A percentile compares a stretch with the other conserved stretches of the same genome.
These are phyloP conservation scores for Ormosia emarginata DNA, from an alignment of 306 rosid genomes.

Conservation along the genomic window DNA sequence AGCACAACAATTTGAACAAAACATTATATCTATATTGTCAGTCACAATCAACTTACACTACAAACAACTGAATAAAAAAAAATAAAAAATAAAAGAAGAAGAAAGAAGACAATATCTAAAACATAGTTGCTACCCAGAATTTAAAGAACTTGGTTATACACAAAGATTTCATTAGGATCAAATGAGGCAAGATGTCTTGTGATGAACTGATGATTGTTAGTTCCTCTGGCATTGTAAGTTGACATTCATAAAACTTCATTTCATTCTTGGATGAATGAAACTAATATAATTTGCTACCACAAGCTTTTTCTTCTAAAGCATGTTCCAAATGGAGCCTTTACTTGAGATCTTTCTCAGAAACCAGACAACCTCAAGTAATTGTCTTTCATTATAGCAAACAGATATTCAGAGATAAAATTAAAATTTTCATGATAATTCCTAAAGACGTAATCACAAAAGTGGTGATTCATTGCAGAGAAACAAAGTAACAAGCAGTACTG, in stretches of 20 bases:
- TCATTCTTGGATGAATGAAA: neutral
- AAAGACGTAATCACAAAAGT: neutral
- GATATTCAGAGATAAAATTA: neutral
- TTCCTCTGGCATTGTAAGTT: slow-evolving; percentile 2
- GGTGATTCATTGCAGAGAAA: neutral
- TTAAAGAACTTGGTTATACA: neutral
- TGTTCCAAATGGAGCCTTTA: slow-evolving; percentile 1
- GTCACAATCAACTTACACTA: slow-evolving; percentile 7
- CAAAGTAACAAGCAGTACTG: slow-evolving; percentile 20
- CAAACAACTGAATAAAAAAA: neutral
- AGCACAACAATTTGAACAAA: slow-evolving; percentile 15
- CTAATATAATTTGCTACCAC: neutral
- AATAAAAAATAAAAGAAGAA: neutral
- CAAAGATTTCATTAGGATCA: neutral
- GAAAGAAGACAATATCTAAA: neutral
- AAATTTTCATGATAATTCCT: neutral
- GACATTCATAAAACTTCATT: slow-evolving; percentile 3
- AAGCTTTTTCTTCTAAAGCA: neutral
- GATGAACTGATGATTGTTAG: neutral
- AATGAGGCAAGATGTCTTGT: neutral
- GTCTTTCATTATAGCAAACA: slow-evolving; percentile 8
- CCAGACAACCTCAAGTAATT: slow-evolving; percentile 9
- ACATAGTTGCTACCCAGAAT: neutral
- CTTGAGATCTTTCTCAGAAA: neutral
- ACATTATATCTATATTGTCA: neutral